phyloP scores from a whole-genome alignment of 2,329 filamentous ascomycete species.

The Geosmithia flava region DNA sequence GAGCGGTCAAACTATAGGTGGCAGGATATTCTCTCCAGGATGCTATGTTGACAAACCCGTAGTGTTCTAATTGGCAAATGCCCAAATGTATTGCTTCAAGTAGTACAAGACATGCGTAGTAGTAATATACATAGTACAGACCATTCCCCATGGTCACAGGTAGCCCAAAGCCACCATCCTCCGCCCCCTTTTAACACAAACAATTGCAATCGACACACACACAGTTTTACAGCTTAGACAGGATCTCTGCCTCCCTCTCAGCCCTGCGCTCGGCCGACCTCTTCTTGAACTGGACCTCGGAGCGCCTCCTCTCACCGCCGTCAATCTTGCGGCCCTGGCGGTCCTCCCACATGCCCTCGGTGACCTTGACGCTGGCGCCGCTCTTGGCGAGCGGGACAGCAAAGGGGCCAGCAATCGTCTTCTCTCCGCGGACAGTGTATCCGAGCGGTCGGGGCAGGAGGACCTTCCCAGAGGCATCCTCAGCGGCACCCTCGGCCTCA shows the following conservation, averaged over 20 bases:
- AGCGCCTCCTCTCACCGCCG: slow-evolving; percentile 83
- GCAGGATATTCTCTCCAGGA: no score
- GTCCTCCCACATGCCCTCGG: slow-evolving; percentile 90
- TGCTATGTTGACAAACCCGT: no score
- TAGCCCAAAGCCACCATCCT: not conserved
- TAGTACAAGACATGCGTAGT: not conserved
- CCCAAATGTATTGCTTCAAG: not conserved
- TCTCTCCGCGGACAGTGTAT: slow-evolving; percentile 56
- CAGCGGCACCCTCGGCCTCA: slow-evolving; percentile 7
- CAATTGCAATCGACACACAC: not conserved
- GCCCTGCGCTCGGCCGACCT: slow-evolving; percentile 69
- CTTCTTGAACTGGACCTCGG: slow-evolving; percentile 79
- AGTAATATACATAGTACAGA: not conserved
- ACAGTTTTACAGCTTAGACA: slow-evolving; percentile 15
- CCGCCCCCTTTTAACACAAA: not conserved
- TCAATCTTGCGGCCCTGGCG: slow-evolving; percentile 83
- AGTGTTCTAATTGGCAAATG: not conserved
- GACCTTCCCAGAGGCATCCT: slow-evolving; percentile 11
- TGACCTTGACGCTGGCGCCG: slow-evolving; percentile 54
- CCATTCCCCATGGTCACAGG: not conserved
- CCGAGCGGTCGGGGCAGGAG: slow-evolving; percentile 18
- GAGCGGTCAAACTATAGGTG: no score
- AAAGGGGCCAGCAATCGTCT: slow-evolving; percentile 63
- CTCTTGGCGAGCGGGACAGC: slow-evolving; percentile 54
- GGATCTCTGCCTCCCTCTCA: slow-evolving; percentile 31